Percentiles rank a stretch among this genome's conserved stretches.
Conservation (phyloP, 192 early-diverging fungal species). For the Coemansia sp. region DNA sequence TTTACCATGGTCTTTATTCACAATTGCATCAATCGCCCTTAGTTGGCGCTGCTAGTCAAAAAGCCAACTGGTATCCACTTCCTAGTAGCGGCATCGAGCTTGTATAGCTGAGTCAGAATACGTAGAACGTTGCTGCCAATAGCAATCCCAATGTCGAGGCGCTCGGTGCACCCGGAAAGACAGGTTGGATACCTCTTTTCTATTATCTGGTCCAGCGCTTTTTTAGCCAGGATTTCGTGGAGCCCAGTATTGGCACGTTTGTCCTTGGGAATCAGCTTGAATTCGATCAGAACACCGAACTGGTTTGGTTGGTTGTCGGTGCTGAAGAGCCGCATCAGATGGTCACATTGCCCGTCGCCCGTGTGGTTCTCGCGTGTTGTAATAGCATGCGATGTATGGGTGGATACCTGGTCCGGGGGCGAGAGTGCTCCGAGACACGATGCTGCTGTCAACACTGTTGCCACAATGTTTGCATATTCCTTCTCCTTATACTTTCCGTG, state of each 20-base stretch:
- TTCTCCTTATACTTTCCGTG: background rate
- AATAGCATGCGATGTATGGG: constrained; percentile 1
- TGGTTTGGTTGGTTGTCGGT: constrained; percentile 25
- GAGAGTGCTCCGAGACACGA: constrained; percentile 1
- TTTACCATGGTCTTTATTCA: background rate
- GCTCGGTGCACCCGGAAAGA: constrained; percentile 30
- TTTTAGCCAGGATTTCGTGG: constrained; percentile 10
- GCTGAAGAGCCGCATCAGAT: constrained; percentile 16
- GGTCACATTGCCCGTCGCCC: constrained; percentile 14
- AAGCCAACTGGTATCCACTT: constrained; percentile 12
- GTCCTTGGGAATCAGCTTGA: constrained; percentile 26
- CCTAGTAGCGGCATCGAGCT: constrained; percentile 9
- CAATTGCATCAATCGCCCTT: background rate
- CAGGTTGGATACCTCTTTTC: constrained; percentile 21
- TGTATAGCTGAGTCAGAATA: constrained; percentile 12
- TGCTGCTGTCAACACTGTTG: background rate
- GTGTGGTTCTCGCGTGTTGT: constrained; percentile 14
- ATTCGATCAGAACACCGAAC: constrained; percentile 37
- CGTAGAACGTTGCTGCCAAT: constrained; percentile 33
- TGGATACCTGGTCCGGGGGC: background rate
- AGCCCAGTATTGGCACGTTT: constrained; percentile 8
- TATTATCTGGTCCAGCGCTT: constrained; percentile 21
- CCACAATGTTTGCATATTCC: background rate
- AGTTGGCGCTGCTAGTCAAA: background rate
- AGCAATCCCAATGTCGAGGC: constrained; percentile 43